These are phyloP conservation scores for Terana coerulea DNA, from an alignment of 768 basidiomycete species.

Conservation along the genomic window DNA sequence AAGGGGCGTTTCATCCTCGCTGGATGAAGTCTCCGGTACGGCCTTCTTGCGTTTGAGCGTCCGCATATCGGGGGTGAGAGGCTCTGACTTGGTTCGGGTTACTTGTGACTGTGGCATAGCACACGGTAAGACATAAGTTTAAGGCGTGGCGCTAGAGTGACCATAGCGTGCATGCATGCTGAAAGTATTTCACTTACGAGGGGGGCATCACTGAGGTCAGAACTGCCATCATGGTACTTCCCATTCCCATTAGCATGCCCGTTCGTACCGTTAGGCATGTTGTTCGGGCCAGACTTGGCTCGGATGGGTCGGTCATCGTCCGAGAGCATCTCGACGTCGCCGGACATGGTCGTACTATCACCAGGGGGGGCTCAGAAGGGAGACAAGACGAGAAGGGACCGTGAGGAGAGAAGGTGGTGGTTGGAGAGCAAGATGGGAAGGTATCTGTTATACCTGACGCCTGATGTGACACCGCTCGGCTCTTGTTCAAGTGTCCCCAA, in stretches of 20 bases:
- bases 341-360: constrained; percentile 33
- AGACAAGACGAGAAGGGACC: constrained; percentile 4
- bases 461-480: constrained; percentile 15
- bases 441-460: not conserved
- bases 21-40: constrained; percentile 51
- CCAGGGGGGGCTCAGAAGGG: not conserved
- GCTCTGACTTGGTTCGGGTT: constrained; percentile 43
- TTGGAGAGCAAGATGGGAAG: constrained; percentile 23
- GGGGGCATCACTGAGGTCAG: constrained; percentile 67
- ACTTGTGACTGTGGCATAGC: constrained; percentile 52
- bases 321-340: constrained; percentile 48
- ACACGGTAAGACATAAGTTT: constrained; percentile 3
- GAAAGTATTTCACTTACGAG: constrained; percentile 45
- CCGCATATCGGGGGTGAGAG: constrained; percentile 27
- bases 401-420: constrained; percentile 18
- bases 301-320: constrained; percentile 58
- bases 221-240: constrained; percentile 34
- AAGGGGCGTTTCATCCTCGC: constrained; percentile 69
- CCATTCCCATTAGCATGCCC: constrained; percentile 43
- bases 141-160: constrained; percentile 1
- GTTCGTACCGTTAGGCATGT: constrained; percentile 29
- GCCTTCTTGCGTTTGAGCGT: constrained; percentile 59
- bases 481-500: constrained; percentile 34
- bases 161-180: not conserved
- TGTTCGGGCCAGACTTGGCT: constrained; percentile 33